phyloP scores from a whole-genome alignment of 371 early-diverging fungal genomes.

The Syncephalastrum sp. region DNA sequence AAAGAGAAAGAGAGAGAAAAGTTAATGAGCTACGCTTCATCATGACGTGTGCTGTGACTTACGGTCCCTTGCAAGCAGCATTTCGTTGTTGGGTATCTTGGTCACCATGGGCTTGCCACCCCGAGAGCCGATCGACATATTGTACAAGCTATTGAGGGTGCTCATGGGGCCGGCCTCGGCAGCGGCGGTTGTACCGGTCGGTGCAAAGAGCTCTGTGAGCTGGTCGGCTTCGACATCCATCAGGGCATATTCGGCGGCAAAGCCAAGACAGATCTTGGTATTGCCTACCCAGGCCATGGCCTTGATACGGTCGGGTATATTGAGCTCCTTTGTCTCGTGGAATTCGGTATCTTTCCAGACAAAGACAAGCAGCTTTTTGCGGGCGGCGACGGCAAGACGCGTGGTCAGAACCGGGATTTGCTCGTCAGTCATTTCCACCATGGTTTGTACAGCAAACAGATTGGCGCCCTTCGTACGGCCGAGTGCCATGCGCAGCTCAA shows the following conservation, averaged over 20 bases:
- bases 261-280: constrained; percentile 66
- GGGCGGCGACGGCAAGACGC: constrained; percentile 74
- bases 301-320: constrained; percentile 64
- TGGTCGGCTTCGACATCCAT: constrained; percentile 64
- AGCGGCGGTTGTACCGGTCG: constrained; percentile 22
- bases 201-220: constrained; percentile 52
- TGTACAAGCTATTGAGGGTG: constrained; percentile 42
- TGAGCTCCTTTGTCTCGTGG: constrained; percentile 59
- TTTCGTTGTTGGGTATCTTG: constrained; percentile 67
- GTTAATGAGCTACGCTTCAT: constrained; percentile 1
- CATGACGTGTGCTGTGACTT: constrained; percentile 15
- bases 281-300: constrained; percentile 72
- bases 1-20: too few relatives aligned
- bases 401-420: constrained; percentile 74
- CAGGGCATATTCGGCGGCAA: constrained; percentile 65
- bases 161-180: constrained; percentile 46
- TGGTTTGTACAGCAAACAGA: constrained; percentile 71
- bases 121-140: constrained; percentile 59
- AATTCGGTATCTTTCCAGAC: constrained; percentile 82
- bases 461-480: constrained; percentile 74
- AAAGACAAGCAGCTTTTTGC: constrained; percentile 68
- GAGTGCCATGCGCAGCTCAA: constrained; percentile 66
- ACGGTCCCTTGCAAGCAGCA: constrained; percentile 77
- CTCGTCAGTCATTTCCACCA: constrained; percentile 63
- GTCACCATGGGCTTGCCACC: constrained; percentile 71